Base-by-base conservation (phyloP, 2,329 filamentous ascomycete species). In the Venturia aucupariae region DNA sequence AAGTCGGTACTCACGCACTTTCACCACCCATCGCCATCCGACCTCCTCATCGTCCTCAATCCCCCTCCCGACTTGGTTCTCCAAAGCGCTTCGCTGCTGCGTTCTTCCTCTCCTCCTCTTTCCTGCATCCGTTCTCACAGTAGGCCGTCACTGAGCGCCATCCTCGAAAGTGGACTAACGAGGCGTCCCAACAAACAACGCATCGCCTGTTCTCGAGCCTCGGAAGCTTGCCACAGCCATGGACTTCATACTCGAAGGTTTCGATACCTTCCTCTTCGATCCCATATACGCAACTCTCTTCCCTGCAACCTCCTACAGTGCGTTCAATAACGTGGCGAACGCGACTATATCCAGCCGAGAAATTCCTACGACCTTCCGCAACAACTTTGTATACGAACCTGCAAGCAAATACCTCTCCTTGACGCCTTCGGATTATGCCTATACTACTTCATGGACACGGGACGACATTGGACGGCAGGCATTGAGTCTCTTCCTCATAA, bases 201-300 rank as follows among this genome's bases (percentile, higher is more conserved):
- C 32, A 24, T n/a, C 1, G 30, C 30, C 30, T 3, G 30, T 35
- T 35, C 39, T n/a, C 19, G 24, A 10, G 15, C 17, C 27, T 19
- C 8, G 17, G 27, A 35, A 24, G 6, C 22, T 55, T 42, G 35
- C 42, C 22, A 64, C 68, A 79, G 80, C 74, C 76, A 97, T 97
- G 93, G 93, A 97, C 81, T 86, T 97, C 78, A 86, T 94, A 57
- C 88, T 97, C 69, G 92, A 97, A 77, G 71, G 92, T 66, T 83
- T 85, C 77, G 93, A 97, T 78, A 90, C 87, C 70, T 90, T 88
- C 72, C 71, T 92, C 68, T 88, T 89, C 76, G 93, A 97, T 78
- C 84, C 87, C 69, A 70, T 89, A 65, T 97, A 95, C 74, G 87
- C 92, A 61, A 81, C 78, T 42, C 69, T 89, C 6, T 79, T 90